These are phyloP conservation scores for Fimicolochytrium jonesii DNA, from an alignment of 192 early-diverging fungal species.

Conservation along the genomic window DNA sequence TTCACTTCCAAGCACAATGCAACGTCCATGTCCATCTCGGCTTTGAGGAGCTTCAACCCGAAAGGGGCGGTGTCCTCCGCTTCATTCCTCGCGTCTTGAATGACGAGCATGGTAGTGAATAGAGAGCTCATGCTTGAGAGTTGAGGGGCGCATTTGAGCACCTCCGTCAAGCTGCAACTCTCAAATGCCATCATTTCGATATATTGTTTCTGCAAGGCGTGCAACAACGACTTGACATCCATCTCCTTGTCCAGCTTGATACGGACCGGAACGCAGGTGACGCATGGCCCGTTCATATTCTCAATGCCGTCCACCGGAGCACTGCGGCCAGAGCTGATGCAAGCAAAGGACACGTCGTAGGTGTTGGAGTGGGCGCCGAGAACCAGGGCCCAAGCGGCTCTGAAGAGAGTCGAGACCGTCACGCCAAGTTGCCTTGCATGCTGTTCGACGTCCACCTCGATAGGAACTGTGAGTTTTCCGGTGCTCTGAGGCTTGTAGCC, in stretches of 20 bases:
- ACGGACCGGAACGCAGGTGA: conserved; percentile 10
- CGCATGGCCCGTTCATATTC: conserved; percentile 18
- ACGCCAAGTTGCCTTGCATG: too few relatives aligned
- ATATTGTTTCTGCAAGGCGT: background rate
- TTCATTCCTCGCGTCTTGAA: background rate
- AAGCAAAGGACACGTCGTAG: conserved; percentile 31
- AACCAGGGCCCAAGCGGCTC: conserved; percentile 30
- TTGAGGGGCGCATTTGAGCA: background rate
- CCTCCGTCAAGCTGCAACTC: conserved; percentile 2
- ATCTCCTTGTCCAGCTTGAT: background rate
- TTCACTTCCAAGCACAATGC: background rate
- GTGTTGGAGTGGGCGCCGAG: conserved; percentile 1
- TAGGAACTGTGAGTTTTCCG: background rate
- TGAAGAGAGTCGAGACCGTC: conserved; percentile 12
- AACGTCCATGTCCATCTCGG: background rate
- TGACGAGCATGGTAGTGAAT: conserved; percentile 1
- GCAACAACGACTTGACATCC: background rate
- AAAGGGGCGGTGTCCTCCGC: background rate
- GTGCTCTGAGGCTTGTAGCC: background rate
- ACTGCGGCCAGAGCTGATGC: conserved; percentile 25
- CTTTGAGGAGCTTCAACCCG: background rate
- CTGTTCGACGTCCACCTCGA: too few relatives aligned
- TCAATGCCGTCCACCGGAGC: conserved; percentile 14
- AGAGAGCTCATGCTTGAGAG: background rate
- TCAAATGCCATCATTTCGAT: conserved; percentile 1